Evolutionary conservation across 768 basidiomycete species (phyloP), one percentile per base, ranked within the genome.

Genomic region (Mrakia blollopis): DNA sequence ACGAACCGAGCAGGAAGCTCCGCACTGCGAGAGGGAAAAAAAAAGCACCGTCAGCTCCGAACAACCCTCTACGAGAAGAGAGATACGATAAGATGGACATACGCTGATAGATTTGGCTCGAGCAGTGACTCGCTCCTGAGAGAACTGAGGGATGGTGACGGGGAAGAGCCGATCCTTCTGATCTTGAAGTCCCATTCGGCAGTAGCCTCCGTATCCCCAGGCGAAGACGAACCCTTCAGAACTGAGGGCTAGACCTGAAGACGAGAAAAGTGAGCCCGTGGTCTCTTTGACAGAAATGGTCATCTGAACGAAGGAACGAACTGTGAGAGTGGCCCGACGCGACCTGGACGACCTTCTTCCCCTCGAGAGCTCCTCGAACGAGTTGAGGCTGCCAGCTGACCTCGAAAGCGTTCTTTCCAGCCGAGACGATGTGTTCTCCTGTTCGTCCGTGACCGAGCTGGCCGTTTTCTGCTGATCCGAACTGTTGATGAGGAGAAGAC

Each of bases 361-460:
- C 91, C 23, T 89, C 87, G 28, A 98, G 86, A 3, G 81, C 82
- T 54, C 89, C 91, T 80, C 87, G 91, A 76, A 98, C 87, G 62
- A 88, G 89, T 62, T 90, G 92, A 92, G 80, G 61, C 76, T 32
- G 35, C 41, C 54, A 60, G 25, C 23, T 14, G 41, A 67, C n/a
- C 81, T 96, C 94, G 80, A 88, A 96, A 16, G 88, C 89, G 0
- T 90, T 89, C 84, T 93, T 93, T 80, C 92, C 92, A 28, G 91
- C 92, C 0, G 91, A 91, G 13, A 90, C 88, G 76, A 96, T 92
- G 50, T 92, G 88, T 83, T 96, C 94, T n/a, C 95, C 93, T 0
- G 93, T 95, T 79, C 89, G 89, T 25, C 95, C 96, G 82, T 93
- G 95, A 0, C 94, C 96, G 0, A 98, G 86, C 79, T 97, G 95